Evolutionary conservation across 768 basidiomycete species (phyloP).

Genomic region (Infundibulicybe gibba): DNA sequence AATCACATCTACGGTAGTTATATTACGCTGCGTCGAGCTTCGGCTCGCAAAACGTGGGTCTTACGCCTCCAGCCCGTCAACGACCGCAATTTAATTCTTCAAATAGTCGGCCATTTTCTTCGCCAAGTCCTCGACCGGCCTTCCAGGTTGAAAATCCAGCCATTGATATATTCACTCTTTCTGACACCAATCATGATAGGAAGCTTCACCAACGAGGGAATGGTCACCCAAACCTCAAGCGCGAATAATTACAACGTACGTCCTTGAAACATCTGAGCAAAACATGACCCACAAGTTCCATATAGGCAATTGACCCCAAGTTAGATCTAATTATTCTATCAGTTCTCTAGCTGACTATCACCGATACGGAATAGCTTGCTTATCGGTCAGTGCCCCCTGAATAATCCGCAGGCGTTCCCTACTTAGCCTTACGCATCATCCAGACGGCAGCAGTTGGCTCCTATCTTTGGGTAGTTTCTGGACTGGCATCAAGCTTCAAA

Average conservation of each 20-base stretch:
- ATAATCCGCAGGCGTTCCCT: too few relatives aligned
- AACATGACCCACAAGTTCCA: not conserved
- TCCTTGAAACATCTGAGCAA: not conserved
- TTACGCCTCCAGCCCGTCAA: not conserved
- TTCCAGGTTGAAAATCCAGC: conserved; percentile 25
- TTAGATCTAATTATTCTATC: conserved; percentile 15
- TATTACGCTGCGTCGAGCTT: conserved; percentile 55
- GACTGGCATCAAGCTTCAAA: conserved; percentile 46
- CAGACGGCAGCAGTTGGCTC: conserved; percentile 41
- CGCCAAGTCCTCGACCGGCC: conserved; percentile 47
- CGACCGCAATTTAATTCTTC: too few relatives aligned
- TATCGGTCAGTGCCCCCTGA: conserved; percentile 2
- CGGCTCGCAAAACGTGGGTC: conserved; percentile 43
- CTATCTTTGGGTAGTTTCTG: conserved; percentile 54
- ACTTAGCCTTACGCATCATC: not conserved
- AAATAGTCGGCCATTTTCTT: conserved; percentile 49
- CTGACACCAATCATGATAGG: conserved; percentile 15
- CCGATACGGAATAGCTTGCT: conserved; percentile 3
- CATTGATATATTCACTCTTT: not conserved
- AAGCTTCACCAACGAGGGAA: conserved; percentile 41
- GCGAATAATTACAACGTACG: conserved; percentile 39
- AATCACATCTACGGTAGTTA: conserved; percentile 25
- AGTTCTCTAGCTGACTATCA: not conserved
- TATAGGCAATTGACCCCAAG: conserved; percentile 53
- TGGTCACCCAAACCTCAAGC: conserved; percentile 39